Evolutionary conservation across 306 rosid species (phyloP).

Genomic region (Gastrolobium bilobum): DNA sequence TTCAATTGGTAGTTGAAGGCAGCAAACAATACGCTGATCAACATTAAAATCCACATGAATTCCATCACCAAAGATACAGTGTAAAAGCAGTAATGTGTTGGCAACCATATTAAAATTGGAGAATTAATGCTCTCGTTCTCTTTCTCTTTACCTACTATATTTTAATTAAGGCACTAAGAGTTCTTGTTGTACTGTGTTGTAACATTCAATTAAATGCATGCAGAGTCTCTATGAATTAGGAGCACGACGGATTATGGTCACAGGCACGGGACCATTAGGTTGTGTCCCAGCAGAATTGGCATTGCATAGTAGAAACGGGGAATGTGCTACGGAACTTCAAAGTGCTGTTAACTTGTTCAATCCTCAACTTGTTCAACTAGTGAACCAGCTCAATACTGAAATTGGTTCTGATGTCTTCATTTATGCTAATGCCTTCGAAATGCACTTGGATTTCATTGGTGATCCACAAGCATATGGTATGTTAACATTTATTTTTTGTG

Average conservation of each 20-base stretch:
- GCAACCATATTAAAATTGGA: not conserved
- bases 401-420: constrained; percentile 58
- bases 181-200: not conserved
- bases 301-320: constrained; percentile 56
- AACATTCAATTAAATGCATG: not conserved
- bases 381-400: constrained; percentile 53
- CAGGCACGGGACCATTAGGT: constrained; percentile 76
- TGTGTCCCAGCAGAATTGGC: constrained; percentile 82
- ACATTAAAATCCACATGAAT: constrained; percentile 22
- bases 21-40: not conserved
- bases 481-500: not conserved
- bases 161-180: not conserved
- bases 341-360: constrained; percentile 65
- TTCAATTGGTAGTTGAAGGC: constrained; percentile 44
- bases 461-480: constrained; percentile 69
- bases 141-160: not conserved
- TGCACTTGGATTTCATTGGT: constrained; percentile 64
- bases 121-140: not conserved
- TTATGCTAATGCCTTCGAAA: constrained; percentile 56
- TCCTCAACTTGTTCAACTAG: constrained; percentile 62
- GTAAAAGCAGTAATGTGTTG: not conserved
- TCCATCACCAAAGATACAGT: constrained; percentile 30
- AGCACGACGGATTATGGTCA: constrained; percentile 65
- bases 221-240: constrained; percentile 72
- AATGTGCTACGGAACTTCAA: constrained; percentile 60